Evolutionary conservation across 129 eudicot species (phyloP).

Genomic region (Apium graveolens): DNA sequence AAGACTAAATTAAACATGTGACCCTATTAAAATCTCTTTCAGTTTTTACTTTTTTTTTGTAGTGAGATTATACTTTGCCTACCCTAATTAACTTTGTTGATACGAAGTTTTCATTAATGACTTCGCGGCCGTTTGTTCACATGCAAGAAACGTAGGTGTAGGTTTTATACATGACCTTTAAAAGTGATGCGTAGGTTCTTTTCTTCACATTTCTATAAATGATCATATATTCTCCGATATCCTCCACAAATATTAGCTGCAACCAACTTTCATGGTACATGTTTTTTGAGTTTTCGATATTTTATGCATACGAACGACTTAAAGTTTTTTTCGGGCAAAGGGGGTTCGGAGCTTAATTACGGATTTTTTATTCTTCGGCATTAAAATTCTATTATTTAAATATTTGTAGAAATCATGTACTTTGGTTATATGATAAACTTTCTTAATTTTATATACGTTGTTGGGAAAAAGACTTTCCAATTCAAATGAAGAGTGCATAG

Average conservation of each 20-base stretch:
- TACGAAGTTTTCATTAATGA: not conserved
- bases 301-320: too few relatives aligned
- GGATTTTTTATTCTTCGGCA: too few relatives aligned
- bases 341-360: too few relatives aligned
- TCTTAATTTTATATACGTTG: too few relatives aligned
- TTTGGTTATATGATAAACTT: too few relatives aligned
- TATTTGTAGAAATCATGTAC: too few relatives aligned
- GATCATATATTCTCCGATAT: not conserved
- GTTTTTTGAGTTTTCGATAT: too few relatives aligned
- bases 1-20: slow-evolving; percentile 7
- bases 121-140: not conserved
- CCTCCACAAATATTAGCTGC: not conserved
- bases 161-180: not conserved
- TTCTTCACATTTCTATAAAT: not conserved
- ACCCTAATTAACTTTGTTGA: not conserved
- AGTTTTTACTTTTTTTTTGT: not conserved
- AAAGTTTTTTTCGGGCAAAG: too few relatives aligned
- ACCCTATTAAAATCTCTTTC: not conserved
- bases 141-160: not conserved
- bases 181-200: not conserved
- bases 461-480: too few relatives aligned
- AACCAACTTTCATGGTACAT: too few relatives aligned
- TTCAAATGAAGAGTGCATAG: too few relatives aligned
- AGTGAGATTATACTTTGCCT: not conserved
- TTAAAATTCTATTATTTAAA: too few relatives aligned